These are phyloP conservation scores for Jimgerdemannia lactiflua DNA, from an alignment of 192 early-diverging fungal species.

Conservation along the genomic window DNA sequence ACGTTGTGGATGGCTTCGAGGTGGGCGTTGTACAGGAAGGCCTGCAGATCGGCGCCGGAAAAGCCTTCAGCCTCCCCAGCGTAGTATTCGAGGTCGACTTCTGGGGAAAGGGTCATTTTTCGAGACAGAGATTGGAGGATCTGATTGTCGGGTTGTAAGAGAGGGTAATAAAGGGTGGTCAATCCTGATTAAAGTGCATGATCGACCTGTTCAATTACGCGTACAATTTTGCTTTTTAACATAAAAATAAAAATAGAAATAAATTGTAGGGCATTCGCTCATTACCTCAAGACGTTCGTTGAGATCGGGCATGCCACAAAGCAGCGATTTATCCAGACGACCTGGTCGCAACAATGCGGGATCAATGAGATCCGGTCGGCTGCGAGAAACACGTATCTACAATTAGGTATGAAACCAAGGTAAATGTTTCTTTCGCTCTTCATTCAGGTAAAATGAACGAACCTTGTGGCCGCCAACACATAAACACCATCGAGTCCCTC, in stretches of 20 bases:
- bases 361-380: constrained; percentile 83
- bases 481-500: constrained; percentile 96
- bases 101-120: constrained; percentile 62
- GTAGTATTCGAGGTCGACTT: constrained; percentile 60
- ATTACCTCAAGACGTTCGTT: constrained; percentile 70
- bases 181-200: too few species aligned
- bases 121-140: constrained; percentile 75
- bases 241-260: constrained; percentile 5
- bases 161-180: too few species aligned
- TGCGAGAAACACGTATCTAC: constrained; percentile 19
- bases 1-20: constrained; percentile 83
- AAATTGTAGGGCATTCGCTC: background rate
- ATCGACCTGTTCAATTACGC: too few species aligned
- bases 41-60: constrained; percentile 95
- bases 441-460: background rate
- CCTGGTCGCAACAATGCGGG: constrained; percentile 80
- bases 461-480: constrained; percentile 91
- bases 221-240: background rate
- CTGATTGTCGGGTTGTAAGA: too few species aligned
- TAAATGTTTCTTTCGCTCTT: constrained; percentile 3
- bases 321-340: constrained; percentile 77
- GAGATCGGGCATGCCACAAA: constrained; percentile 79
- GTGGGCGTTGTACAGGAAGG: constrained; percentile 88
- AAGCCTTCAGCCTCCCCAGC: constrained; percentile 71
- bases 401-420: background rate